phyloP scores from a whole-genome alignment of 2,329 filamentous ascomycete species.

The Aspergillus quadrilineatus region DNA sequence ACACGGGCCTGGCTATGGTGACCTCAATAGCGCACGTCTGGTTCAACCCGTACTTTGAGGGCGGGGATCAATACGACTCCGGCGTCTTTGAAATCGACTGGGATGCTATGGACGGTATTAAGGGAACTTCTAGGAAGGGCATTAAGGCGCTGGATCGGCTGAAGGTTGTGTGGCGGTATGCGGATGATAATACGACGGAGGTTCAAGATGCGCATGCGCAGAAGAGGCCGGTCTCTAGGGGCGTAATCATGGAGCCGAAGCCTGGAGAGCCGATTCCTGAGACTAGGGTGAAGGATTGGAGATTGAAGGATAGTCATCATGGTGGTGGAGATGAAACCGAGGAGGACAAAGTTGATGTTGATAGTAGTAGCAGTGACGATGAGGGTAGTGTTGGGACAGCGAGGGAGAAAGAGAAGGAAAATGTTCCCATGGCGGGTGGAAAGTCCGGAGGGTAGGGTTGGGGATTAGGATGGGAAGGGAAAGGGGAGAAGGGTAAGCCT shows the following conservation, averaged over 20 bases:
- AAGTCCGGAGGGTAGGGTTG: not conserved
- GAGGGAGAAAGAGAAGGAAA: conserved; percentile 16
- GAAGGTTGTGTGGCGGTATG: conserved; percentile 76
- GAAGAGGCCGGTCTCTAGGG: not conserved
- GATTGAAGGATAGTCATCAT: conserved; percentile 49
- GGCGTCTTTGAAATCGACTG: conserved; percentile 72
- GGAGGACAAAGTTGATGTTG: conserved; percentile 17
- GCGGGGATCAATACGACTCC: conserved; percentile 66
- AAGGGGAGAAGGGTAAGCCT: not conserved
- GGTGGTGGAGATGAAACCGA: conserved; percentile 17
- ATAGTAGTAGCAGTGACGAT: conserved; percentile 33
- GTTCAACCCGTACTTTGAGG: conserved; percentile 96
- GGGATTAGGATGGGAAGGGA: not conserved
- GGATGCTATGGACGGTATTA: conserved; percentile 88
- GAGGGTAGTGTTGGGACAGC: not conserved
- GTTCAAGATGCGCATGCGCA: not conserved
- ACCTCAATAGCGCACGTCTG: conserved; percentile 92
- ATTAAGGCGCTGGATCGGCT: conserved; percentile 77
- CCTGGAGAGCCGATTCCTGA: conserved; percentile 69
- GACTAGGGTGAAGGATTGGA: conserved; percentile 71
- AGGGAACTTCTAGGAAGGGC: conserved; percentile 81
- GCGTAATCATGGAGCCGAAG: conserved; percentile 60
- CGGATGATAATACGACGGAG: conserved; percentile 16
- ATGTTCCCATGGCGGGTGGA: conserved; percentile 1
- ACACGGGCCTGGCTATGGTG: conserved; percentile 79